Base-by-base conservation (phyloP, 352 stramenopile species). In the Phytophthora vignae region DNA sequence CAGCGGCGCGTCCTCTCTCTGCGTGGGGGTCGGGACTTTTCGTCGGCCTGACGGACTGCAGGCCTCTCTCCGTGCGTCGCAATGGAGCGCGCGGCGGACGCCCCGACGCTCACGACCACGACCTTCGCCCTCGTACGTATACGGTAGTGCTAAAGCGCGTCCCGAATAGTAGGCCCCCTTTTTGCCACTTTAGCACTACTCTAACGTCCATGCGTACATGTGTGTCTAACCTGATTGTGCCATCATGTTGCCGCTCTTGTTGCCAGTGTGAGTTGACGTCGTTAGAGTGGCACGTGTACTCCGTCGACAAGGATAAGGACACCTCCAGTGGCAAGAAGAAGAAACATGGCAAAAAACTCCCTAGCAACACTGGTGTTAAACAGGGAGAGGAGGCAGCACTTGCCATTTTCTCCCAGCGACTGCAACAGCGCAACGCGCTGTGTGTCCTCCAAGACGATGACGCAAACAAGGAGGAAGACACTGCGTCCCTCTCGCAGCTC, bases 251-350 rank as follows among this genome's bases (percentile, higher is more conserved):
- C 17, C 17, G 17, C 19, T 53, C 33, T n/a, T 64, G 10, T 54
- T 56, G 9, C 40, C 70, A 90, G 83, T 85, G 83, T 27, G 68
- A 85, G 14, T 53, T 90, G 42, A 44, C 69, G 21, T 77, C 75
- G 44, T 64, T 90, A 17, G 66, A 89, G 67, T 90, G 83, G 83
- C 81, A 84, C 44, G 80, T 87, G 27, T 90, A 85, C 54, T 46
- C 54, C 50, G 61, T 70, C 3, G 44, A 60, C 31, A 40, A 75
- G 5, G 49, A 54, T 3, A 40, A 58, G 2, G 17, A 17, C 15
- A 9, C 14, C 7, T 8, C 14, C 5, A 54, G 17, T 15, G 36
- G 36, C 11, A 42, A 42, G 36, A 73, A 69, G 38, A 74, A 69
- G 38, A 74, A 58, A 27, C 54, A 64, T 33, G 40, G 14, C n/a